Conservation (phyloP, 2,329 filamentous ascomycete genomes). For the Alternaria triticimaculans region DNA sequence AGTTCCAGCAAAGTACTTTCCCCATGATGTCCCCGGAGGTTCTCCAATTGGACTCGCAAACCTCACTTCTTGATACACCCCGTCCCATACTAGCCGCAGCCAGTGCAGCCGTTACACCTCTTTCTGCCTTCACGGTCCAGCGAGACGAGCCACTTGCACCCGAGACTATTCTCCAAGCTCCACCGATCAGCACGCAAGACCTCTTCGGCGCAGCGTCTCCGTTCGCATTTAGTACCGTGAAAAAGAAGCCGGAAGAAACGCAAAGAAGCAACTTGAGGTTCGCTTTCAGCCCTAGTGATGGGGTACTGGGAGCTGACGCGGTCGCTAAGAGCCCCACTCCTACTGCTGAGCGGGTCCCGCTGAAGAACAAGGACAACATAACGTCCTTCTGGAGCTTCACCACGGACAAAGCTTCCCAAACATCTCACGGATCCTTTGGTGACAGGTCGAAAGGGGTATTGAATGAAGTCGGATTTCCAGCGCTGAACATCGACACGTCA, state of each 20-base stretch:
- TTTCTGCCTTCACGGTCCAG: constrained; percentile 34
- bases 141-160: constrained; percentile 24
- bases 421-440: constrained; percentile 10
- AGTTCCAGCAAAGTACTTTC: constrained; percentile 41
- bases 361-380: constrained; percentile 36
- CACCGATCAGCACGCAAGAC: constrained; percentile 52
- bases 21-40: constrained; percentile 22
- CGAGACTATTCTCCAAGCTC: constrained; percentile 18
- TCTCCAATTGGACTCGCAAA: constrained; percentile 24
- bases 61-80: constrained; percentile 24
- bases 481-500: constrained; percentile 31
- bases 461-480: constrained; percentile 24
- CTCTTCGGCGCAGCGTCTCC: constrained; percentile 51
- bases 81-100: constrained; percentile 15
- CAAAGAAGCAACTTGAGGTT: constrained; percentile 33
- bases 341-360: constrained; percentile 29
- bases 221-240: constrained; percentile 51
- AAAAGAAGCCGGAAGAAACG: constrained; percentile 41
- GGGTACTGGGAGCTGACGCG: constrained; percentile 8
- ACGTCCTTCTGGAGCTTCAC: constrained; percentile 21
- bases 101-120: constrained; percentile 39
- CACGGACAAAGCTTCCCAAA: constrained; percentile 33
- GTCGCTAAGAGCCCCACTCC: constrained; percentile 30
- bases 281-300: constrained; percentile 24
- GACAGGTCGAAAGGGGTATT: constrained; percentile 10